Evolutionary conservation across 352 stramenopile species (phyloP).

Genomic region (Pythium aquatile): DNA sequence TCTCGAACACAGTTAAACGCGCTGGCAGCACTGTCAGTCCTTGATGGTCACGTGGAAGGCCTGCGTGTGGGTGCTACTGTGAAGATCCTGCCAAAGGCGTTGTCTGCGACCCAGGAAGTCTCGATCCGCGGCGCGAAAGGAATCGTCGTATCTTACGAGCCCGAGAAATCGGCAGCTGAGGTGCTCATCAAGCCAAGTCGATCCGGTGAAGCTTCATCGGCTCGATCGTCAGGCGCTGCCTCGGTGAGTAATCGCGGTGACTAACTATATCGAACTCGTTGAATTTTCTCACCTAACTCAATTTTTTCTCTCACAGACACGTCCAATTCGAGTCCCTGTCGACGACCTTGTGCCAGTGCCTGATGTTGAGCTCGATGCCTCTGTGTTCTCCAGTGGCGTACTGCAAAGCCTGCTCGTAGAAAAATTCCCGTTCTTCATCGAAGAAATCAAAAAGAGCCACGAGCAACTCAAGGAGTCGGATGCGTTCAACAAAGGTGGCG

Average conservation of each 20-base stretch:
- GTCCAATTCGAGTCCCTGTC: constrained; percentile 77
- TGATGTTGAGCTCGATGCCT: constrained; percentile 69
- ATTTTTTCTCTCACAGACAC: constrained; percentile 40
- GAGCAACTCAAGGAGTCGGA: constrained; percentile 52
- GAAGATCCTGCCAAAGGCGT: constrained; percentile 77
- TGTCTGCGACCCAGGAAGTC: constrained; percentile 69
- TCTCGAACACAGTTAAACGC: constrained; percentile 56
- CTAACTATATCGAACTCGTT: neutral
- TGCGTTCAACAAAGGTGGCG: constrained; percentile 33
- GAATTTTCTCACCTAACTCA: neutral
- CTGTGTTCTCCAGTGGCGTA: constrained; percentile 67
- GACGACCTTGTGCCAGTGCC: constrained; percentile 78
- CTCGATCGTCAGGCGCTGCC: constrained; percentile 13
- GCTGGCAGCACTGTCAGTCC: constrained; percentile 73
- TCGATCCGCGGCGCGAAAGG: constrained; percentile 71
- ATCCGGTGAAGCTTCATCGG: constrained; percentile 30
- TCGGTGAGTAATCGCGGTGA: constrained; percentile 31
- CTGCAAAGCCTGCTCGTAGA: constrained; percentile 64
- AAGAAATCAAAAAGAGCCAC: constrained; percentile 76
- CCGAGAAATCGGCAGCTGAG: constrained; percentile 80
- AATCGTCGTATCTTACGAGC: constrained; percentile 76
- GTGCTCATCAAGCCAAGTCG: constrained; percentile 56
- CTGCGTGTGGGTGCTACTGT: constrained; percentile 78
- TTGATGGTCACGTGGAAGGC: constrained; percentile 85
- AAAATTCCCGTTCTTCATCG: constrained; percentile 75